Percentiles rank a stretch among this genome's conserved stretches.
Conservation (phyloP, 2,329 filamentous ascomycete genomes). For the Fonsecaea monophora region DNA sequence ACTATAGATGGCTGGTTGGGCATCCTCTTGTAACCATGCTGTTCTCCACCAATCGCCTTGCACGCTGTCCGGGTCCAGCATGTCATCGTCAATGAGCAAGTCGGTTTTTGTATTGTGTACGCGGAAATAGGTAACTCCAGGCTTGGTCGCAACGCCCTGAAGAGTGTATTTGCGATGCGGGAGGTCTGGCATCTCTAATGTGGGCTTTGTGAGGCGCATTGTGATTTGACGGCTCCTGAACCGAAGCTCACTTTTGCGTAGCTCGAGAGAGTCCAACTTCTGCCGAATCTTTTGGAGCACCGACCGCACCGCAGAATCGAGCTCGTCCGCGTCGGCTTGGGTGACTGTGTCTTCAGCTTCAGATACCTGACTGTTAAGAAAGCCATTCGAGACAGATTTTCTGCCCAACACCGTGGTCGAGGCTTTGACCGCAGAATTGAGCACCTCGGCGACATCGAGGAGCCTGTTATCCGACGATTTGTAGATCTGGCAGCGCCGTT, state of each 20-base stretch:
- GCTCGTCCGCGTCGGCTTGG: conserved; percentile 35
- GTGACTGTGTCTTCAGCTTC: conserved; percentile 17
- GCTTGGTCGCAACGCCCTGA: conserved; percentile 64
- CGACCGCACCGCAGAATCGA: conserved; percentile 46
- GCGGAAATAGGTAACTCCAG: conserved; percentile 64
- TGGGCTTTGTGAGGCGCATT: conserved; percentile 54
- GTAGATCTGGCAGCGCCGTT: conserved; percentile 34
- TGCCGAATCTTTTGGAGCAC: conserved; percentile 49
- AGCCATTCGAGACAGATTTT: conserved; percentile 21
- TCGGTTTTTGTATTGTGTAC: conserved; percentile 45
- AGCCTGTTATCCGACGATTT: conserved; percentile 30
- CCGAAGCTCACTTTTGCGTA: conserved; percentile 45
- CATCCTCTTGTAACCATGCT: conserved; percentile 34
- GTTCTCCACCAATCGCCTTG: conserved; percentile 64
- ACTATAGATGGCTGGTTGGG: neutral
- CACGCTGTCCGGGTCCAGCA: conserved; percentile 39
- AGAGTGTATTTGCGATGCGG: conserved; percentile 60
- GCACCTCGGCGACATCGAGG: conserved; percentile 36
- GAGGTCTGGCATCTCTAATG: conserved; percentile 49
- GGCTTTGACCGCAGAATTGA: conserved; percentile 42
- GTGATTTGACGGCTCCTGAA: conserved; percentile 54
- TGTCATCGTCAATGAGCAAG: conserved; percentile 44
- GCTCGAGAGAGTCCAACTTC: conserved; percentile 53
- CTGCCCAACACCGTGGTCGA: conserved; percentile 42
- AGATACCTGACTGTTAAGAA: conserved; percentile 19